Evolutionary conservation across 768 basidiomycete genomes (phyloP), one percentile per base, ranked within the genome.

Genomic region (Termitomyces sp.): DNA sequence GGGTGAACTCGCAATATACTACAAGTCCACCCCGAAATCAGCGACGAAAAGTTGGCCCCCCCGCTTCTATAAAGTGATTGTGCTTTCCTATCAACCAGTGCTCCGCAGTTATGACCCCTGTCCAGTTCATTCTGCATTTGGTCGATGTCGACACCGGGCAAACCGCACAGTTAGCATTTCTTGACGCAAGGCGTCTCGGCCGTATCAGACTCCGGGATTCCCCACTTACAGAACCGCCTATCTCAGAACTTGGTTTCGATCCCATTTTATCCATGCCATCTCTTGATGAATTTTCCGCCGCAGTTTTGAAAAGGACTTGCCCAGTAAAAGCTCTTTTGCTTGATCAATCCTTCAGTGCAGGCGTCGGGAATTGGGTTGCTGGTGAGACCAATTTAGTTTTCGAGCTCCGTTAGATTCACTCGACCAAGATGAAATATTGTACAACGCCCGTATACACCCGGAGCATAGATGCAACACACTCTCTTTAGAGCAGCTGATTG

Each of bases 361-460:
- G 90, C 1, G 81, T 92, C 10, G 87, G 90, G 3, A 92, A 91
- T 66, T 91, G 89, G 85, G 81, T 91, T 19, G 89, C 89, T 63
- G 88, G 87, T 83, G 61, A 42, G 64, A 69, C 21, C 25, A 41
- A 40, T 14, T 17, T 35, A 8, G n/a, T 11, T 23, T 21, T 16
- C 4, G 3, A 41, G 39, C 8, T 43, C 8, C 8, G 12, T 32
- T 16, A 58, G 47, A 53, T 52, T 39, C 56, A 54, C 55, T 40
- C 42, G 25, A 25, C 49, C 41, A 56, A 84, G 85, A 88, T 65
- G 86, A 89, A 69, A 81, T 91, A 45, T 67, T 91, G 39, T 91
- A 89, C 67, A 85, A 91, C 64, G 76, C 89, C 5, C 72, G 79
- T 50, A 75, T 91, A 25, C 88, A 91, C 61, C 90, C 90, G 0